Conservation (phyloP, 1,139 yeast genomes). For the Blastobotrys raffinosifermentans region DNA sequence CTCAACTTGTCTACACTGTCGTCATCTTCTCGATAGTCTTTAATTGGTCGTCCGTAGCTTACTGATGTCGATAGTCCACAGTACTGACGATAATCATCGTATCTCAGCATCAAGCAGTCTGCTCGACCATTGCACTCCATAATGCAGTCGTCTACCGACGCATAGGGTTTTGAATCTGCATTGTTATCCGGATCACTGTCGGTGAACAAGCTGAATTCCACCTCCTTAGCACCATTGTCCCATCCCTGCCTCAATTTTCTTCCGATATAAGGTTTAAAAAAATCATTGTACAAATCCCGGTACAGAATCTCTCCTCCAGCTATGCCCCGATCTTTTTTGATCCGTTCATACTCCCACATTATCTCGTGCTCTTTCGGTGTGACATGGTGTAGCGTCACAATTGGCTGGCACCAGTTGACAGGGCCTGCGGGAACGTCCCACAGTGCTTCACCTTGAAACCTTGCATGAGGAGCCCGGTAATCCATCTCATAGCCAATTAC, state of each 20-base stretch:
- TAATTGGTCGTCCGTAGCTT: constrained; percentile 26
- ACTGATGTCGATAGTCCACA: constrained; percentile 28
- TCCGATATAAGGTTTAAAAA: constrained; percentile 23
- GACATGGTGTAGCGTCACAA: constrained; percentile 30
- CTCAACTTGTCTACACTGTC: constrained; percentile 7
- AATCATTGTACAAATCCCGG: constrained; percentile 24
- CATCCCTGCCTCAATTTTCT: constrained; percentile 20
- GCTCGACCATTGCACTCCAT: constrained; percentile 20
- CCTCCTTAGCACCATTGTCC: constrained; percentile 30
- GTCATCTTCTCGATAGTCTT: constrained; percentile 17
- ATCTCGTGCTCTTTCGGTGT: constrained; percentile 27
- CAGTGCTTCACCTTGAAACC: constrained; percentile 21
- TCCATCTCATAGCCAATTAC: constrained; percentile 20
- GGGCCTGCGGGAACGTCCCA: constrained; percentile 17
- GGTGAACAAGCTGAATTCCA: constrained; percentile 21
- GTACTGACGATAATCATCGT: constrained; percentile 27
- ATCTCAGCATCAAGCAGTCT: constrained; percentile 29
- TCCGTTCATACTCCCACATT: constrained; percentile 31
- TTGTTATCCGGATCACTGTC: constrained; percentile 12
- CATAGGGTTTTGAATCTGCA: constrained; percentile 16
- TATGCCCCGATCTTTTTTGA: constrained; percentile 18
- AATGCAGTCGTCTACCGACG: constrained; percentile 22
- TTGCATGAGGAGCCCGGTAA: constrained; percentile 14
- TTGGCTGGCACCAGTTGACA: constrained; percentile 31
- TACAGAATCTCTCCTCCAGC: constrained; percentile 12